Base-by-base conservation (phyloP, 768 basidiomycete genomes). In the Gyrodon lividus region DNA sequence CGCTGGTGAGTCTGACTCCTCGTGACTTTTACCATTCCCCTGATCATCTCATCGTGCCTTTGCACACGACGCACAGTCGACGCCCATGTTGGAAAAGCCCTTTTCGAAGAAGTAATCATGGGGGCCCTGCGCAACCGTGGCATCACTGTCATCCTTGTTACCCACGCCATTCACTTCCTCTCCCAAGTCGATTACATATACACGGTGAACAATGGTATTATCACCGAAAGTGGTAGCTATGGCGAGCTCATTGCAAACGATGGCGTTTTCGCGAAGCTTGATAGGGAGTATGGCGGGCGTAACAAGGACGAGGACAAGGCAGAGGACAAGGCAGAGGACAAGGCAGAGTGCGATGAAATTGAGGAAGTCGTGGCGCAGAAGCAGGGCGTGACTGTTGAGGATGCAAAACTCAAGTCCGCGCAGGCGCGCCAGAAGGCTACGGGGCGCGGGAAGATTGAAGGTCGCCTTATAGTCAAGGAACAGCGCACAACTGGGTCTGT, bases 11-110 rank as follows among this genome's bases (percentile, higher is more conserved):
- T 58, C 7, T 30, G 35, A 26, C 19, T n/a, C 12, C 35, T 40
- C 33, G 30, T 23, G 24, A 5, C 20, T 45, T 35, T 9, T 22
- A n/a, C n/a, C n/a, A n/a, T n/a, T n/a, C n/a, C 20, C 4, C 31
- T 46, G 35, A 14, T n/a, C 4, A 39, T 20, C 9, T 44, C 9
- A 19, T 16, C 10, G 20, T 34, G n/a, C 20, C 12, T 16, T 9
- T 30, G 24, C 28, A 26, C 1, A 1, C 30, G 46, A 39, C 30
- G 10, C 14, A n/a, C 28, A 82, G 83, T 89, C 45, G 87, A 89
- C 59, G 85, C 86, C 1, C 86, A 90, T 58, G 87, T 90, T 44
- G 86, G 85, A 1, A 80, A 81, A 59, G 73, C 80, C 8, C 73
- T 90, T 2, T 88, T 90, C 64, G 73, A 80, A 39, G 76, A 81